Evolutionary conservation across 2,329 filamentous ascomycete genomes (phyloP).

Genomic region (Penicillium sp.): DNA sequence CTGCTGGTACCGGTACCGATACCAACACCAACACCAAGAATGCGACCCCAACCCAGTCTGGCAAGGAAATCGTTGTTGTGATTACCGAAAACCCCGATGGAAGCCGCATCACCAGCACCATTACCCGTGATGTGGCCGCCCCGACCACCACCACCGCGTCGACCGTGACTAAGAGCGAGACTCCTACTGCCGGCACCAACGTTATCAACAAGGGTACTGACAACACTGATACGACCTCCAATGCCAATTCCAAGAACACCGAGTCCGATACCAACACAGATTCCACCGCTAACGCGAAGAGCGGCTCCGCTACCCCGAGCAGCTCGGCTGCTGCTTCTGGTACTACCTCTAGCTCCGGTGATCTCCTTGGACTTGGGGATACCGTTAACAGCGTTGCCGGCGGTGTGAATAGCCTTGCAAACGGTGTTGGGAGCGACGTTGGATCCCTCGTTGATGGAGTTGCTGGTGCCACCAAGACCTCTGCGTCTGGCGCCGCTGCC

Average conservation of each 20-base stretch:
- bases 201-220: conserved; percentile 20
- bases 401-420: background rate
- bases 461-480: conserved; percentile 7
- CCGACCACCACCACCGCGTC: conserved; percentile 3
- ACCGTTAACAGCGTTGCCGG: background rate
- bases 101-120: background rate
- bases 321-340: background rate
- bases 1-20: background rate
- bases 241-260: background rate
- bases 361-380: background rate
- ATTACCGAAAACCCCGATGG: conserved; percentile 2
- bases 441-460: conserved; percentile 1
- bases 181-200: background rate
- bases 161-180: conserved; percentile 3
- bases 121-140: background rate
- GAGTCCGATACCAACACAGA: background rate
- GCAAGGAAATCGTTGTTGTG: conserved; percentile 3
- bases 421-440: background rate
- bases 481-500: conserved; percentile 6
- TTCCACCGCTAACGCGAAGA: background rate
- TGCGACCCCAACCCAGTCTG: conserved; percentile 6
- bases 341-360: background rate
- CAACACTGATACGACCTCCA: conserved; percentile 1
- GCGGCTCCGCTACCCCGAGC: background rate
- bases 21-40: conserved; percentile 3